A percentile compares a stretch with the other conserved stretches of the same genome.
phyloP scores from a whole-genome alignment of 2,329 filamentous ascomycete genomes.

The Stagonosporopsis chrysanthemi region DNA sequence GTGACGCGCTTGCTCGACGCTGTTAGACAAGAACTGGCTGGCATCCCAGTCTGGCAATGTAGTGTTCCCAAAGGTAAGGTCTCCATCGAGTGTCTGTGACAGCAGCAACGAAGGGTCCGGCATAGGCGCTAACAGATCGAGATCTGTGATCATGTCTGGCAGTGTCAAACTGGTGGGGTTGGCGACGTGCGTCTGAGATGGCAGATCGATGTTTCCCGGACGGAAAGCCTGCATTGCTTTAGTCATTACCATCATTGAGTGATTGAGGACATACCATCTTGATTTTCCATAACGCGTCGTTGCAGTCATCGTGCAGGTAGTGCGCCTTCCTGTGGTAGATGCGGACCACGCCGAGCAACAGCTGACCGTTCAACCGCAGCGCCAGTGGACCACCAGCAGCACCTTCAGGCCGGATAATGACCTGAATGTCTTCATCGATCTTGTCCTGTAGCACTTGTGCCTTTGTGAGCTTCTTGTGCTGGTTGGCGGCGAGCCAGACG shows the following conservation, averaged over 20 bases:
- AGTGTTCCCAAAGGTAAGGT: conserved; percentile 49
- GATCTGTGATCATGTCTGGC: conserved; percentile 90
- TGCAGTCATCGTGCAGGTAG: conserved; percentile 96
- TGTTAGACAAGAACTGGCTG: conserved; percentile 82
- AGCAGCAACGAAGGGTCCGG: conserved; percentile 87
- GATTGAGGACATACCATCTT: conserved; percentile 75
- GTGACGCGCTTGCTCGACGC: conserved; percentile 63
- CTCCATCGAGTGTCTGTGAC: conserved; percentile 68
- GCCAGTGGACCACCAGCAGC: conserved; percentile 85
- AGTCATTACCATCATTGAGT: conserved; percentile 8
- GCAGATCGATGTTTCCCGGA: conserved; percentile 93
- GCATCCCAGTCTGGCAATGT: conserved; percentile 63
- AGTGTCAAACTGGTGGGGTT: conserved; percentile 87
- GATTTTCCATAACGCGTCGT: conserved; percentile 96
- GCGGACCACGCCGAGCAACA: conserved; percentile 92
- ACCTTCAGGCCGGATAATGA: conserved; percentile 79
- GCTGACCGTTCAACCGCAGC: conserved; percentile 88
- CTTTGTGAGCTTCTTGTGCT: conserved; percentile 98
- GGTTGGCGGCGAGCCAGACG: conserved; percentile 97
- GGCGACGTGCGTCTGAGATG: conserved; percentile 75
- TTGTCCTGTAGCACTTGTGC: conserved; percentile 94
- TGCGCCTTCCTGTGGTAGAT: conserved; percentile 98
- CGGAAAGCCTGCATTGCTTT: conserved; percentile 74
- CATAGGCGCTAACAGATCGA: conserved; percentile 79
- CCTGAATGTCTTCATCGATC: conserved; percentile 91